phyloP scores from a whole-genome alignment of 768 basidiomycete genomes.

The Trametes maxima region DNA sequence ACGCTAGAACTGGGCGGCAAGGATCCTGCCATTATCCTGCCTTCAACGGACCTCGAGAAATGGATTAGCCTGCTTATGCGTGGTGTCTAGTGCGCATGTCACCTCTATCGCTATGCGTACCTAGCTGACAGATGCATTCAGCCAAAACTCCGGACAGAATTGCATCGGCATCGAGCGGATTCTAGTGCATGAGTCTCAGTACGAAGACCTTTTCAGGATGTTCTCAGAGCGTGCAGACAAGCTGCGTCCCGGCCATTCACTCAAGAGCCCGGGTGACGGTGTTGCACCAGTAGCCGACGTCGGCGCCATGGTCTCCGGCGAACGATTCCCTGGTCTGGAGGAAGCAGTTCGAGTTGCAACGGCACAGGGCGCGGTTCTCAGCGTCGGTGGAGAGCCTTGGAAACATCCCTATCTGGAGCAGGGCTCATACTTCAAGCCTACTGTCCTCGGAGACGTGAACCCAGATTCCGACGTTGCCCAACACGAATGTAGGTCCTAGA shows the following conservation, averaged over 20 bases:
- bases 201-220: constrained; percentile 70
- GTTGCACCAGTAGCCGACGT: constrained; percentile 78
- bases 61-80: constrained; percentile 87
- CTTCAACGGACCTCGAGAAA: constrained; percentile 77
- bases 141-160: constrained; percentile 94
- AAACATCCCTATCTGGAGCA: constrained; percentile 66
- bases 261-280: constrained; percentile 66
- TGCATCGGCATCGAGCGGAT: constrained; percentile 97
- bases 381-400: constrained; percentile 66
- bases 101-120: background rate
- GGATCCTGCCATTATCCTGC: constrained; percentile 90
- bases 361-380: constrained; percentile 62
- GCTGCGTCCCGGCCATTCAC: constrained; percentile 78
- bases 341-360: constrained; percentile 69
- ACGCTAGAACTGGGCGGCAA: constrained; percentile 95
- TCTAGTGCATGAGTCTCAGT: constrained; percentile 78
- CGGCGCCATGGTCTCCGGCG: constrained; percentile 82
- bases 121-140: constrained; percentile 32
- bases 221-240: constrained; percentile 64
- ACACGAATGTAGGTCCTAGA: constrained; percentile 63
- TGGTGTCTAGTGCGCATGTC: constrained; percentile 76
- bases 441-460: constrained; percentile 80
- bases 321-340: constrained; percentile 71
- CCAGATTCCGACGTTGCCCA: constrained; percentile 75
- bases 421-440: constrained; percentile 85